Percentiles rank a stretch among this genome's conserved stretches.
Conservation (phyloP, 2,329 filamentous ascomycete species). For the Helotiales sp. region DNA sequence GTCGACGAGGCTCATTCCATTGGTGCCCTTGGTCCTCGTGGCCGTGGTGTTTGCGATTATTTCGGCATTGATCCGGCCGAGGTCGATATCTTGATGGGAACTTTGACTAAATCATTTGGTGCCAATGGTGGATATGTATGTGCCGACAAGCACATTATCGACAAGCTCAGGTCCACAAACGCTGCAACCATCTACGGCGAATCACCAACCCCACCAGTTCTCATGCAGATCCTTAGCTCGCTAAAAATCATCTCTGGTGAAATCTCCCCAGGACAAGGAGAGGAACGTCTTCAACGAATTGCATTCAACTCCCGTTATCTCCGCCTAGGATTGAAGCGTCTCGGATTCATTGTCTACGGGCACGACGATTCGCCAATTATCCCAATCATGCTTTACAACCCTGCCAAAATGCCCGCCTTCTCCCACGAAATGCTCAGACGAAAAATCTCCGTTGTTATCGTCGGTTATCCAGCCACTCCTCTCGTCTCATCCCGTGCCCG, state of each 20-base stretch:
- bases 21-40: constrained; percentile 85
- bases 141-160: constrained; percentile 86
- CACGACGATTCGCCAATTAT: constrained; percentile 98
- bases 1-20: constrained; percentile 97
- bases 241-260: constrained; percentile 90
- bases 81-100: constrained; percentile 97
- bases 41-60: constrained; percentile 95
- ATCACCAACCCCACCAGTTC: constrained; percentile 82
- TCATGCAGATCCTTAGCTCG: constrained; percentile 88
- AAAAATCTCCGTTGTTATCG: constrained; percentile 96
- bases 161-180: constrained; percentile 86
- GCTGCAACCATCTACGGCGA: constrained; percentile 87
- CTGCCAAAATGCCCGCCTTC: constrained; percentile 98
- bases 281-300: constrained; percentile 92
- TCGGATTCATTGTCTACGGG: constrained; percentile 95
- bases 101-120: constrained; percentile 96
- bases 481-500: constrained; percentile 92
- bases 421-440: constrained; percentile 98
- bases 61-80: constrained; percentile 88
- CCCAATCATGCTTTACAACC: constrained; percentile 92
- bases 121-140: constrained; percentile 97
- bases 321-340: constrained; percentile 93
- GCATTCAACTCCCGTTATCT: constrained; percentile 99
- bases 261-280: constrained; percentile 85
- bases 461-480: constrained; percentile 95